phyloP scores from a whole-genome alignment of 768 basidiomycete genomes.

The Leccinum imitatum region DNA sequence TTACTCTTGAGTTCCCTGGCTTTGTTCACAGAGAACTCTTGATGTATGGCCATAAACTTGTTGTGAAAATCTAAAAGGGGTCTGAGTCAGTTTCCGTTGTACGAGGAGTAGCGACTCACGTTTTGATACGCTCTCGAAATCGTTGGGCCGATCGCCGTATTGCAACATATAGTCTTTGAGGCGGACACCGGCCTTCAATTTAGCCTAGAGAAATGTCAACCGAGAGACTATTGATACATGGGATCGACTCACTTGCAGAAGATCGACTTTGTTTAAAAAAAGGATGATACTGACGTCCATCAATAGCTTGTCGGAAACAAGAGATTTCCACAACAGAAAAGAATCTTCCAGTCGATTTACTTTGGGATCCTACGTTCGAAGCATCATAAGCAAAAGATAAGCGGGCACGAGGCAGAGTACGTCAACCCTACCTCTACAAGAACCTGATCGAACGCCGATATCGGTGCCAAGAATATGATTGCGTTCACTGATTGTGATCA shows the following conservation, averaged over 20 bases:
- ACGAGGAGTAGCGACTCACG: conserved; percentile 46
- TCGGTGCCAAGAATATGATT: conserved; percentile 86
- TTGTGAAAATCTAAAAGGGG: conserved; percentile 60
- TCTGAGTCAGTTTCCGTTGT: background rate
- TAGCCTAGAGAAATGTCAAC: conserved; percentile 44
- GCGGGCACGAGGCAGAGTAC: background rate
- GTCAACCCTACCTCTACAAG: conserved; percentile 60
- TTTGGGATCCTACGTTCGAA: conserved; percentile 52
- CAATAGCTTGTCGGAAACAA: conserved; percentile 73
- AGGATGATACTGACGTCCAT: conserved; percentile 74
- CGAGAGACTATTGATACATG: background rate
- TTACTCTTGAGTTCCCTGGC: conserved; percentile 71
- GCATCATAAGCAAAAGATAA: conserved; percentile 4
- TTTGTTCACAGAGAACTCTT: conserved; percentile 64
- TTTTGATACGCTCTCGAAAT: conserved; percentile 72
- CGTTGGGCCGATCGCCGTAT: conserved; percentile 76
- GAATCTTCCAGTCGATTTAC: conserved; percentile 84
- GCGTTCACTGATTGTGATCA: conserved; percentile 60
- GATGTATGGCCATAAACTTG: conserved; percentile 72
- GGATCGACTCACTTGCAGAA: conserved; percentile 53
- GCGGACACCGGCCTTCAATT: conserved; percentile 74
- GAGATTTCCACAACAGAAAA: conserved; percentile 66
- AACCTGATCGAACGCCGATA: conserved; percentile 85
- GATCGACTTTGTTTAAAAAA: conserved; percentile 81
- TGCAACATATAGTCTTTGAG: conserved; percentile 66